These are phyloP conservation scores for Mayamaea pseudoterrestris DNA, from an alignment of 108 stramenopile genomes.

Conservation along the genomic window DNA sequence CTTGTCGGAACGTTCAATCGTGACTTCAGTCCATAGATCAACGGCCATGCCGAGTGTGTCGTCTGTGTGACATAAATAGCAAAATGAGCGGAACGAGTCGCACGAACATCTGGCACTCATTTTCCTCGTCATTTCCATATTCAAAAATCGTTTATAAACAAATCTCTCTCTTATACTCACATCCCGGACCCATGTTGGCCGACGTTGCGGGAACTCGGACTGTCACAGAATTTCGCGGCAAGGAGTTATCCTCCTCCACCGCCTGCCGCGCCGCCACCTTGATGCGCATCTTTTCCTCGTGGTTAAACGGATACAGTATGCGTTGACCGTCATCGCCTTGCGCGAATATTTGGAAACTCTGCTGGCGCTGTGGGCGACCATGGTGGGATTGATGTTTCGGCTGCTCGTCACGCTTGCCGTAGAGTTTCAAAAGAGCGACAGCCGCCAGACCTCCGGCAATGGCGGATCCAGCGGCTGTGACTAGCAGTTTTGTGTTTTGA, in stretches of 20 bases:
- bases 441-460: constrained; percentile 38
- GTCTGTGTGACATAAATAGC: constrained; percentile 17
- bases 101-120: background rate
- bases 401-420: constrained; percentile 6
- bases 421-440: constrained; percentile 29
- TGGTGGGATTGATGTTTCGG: background rate
- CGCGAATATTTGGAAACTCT: constrained; percentile 10
- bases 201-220: constrained; percentile 97
- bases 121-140: background rate
- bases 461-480: constrained; percentile 44
- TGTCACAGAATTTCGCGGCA: constrained; percentile 74
- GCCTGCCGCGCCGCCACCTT: constrained; percentile 69
- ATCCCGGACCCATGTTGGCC: constrained; percentile 97
- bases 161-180: constrained; percentile 32
- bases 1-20: constrained; percentile 75
- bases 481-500: constrained; percentile 21
- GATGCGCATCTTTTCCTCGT: constrained; percentile 83
- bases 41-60: constrained; percentile 97
- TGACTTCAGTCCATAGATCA: constrained; percentile 96
- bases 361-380: background rate
- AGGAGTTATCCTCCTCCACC: constrained; percentile 74
- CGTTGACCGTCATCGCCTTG: constrained; percentile 1
- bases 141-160: too few relatives aligned
- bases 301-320: constrained; percentile 66
- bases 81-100: constrained; percentile 1